Evolutionary conservation across 495 filamentous ascomycete species (phyloP), one percentile per base, ranked within the genome.

Genomic region (Hypoxylon perforatum): DNA sequence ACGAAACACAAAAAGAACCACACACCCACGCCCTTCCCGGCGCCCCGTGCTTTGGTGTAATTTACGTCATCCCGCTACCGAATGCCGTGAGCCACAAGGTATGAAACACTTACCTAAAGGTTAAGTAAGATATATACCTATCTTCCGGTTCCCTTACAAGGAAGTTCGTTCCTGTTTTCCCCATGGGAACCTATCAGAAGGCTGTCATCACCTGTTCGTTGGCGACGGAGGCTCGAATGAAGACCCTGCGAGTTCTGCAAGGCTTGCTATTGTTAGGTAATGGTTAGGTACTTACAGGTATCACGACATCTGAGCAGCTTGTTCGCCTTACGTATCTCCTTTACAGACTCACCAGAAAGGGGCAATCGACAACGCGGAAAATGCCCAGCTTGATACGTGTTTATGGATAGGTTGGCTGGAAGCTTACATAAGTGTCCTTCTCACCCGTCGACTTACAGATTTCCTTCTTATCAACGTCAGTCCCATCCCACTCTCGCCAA

Each of bases 41-140:
- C 49, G 54, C 60, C 44, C 49, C 59, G 42, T 68, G n/a, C 48
- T 59, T 59, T 28, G 39, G n/a, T 54, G 7, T 10, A 33, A 55
- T 51, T 63, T 56, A 58, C 65, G 59, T 69, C 65, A 69, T 63
- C 28, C 55, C 65, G 59, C 57, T 63, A 54, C 49, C 58, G 60
- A 69, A 63, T 69, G 38, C 59, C 55, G 59, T 52, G 60, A 57
- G 41, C 50, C 15, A 57, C 48, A 33, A 41, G 39, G 41, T 25
- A 63, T 50, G 36, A 69, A 55, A 25, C 28, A 59, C 54, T 69
- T 69, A 69, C 65, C 33, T 69, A 69, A 69, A 69, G 54, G 65
- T 69, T 69, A 63, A 69, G 65, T 69, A 69, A 69, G 49, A 69
- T 49, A 63, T 68, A 68, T 35, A 48, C n/a, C 4, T 63, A 45